Base-by-base conservation (phyloP, 169 alveolate genomes). In the Cryptosporidium ryanae region DNA sequence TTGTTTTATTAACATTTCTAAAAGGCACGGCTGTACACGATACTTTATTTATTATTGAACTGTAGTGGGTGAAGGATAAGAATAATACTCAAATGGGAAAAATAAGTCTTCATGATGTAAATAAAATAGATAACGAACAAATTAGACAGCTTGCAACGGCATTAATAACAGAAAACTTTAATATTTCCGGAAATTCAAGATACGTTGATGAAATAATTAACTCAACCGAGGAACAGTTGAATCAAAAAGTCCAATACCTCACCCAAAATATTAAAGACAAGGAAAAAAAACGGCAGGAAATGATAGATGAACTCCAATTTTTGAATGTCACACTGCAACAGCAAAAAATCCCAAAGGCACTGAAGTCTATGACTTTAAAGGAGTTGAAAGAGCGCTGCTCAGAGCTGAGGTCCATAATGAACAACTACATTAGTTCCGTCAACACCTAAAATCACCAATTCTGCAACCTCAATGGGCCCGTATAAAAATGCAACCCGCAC, bases 221-320 rank as follows among this genome's bases (percentile, higher is more conserved):
- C 25, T 59, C 71, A 10, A 38, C 87, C 0, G 65, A 48, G 34
- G 87, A 76, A 55, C 87, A 76, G 54, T 50, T 76, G 6, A 59
- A 59, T 25, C 70, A 57, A 17, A 76, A 61, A 13, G 59, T 32
- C 8, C 68, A 59, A 59, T 34, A 76, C 29, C 76, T 76, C 21
- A 55, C 34, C 4, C 87, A 76, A 57, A 76, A 59, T 25, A 76
- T 76, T 76, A 61, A 61, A 13, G 87, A 76, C n/a, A 76, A 76
- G 44, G 46, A 31, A 4, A 76, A 61, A 12, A 76, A 61, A 61
- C 59, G 57, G 8, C 57, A 55, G 38, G 76, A 76, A n/a, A 61
- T 76, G 55, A 59, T 63, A 6, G 87, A 76, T 31, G 87, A 76
- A 31, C 32, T 61, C 15, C 87, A 76, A 65, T 43, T 55, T 32